phyloP scores from a whole-genome alignment of 2,329 filamentous ascomycete genomes.

The Grosmannia clavigera region DNA sequence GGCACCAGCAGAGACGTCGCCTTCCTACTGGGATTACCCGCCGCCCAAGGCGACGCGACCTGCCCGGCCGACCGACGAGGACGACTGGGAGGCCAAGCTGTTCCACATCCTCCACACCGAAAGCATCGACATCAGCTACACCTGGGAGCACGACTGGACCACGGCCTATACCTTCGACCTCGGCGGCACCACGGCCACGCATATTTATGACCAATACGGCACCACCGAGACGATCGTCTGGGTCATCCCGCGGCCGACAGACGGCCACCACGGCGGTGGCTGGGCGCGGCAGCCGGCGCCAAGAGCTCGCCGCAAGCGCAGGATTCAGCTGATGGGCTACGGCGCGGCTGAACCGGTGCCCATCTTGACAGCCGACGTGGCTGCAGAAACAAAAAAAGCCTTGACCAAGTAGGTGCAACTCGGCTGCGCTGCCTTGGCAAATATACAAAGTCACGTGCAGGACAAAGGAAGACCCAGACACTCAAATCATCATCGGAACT shows the following conservation, averaged over 20 bases:
- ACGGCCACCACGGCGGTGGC: not conserved
- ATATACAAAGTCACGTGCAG: not conserved
- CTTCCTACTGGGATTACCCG: not conserved
- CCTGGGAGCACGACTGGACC: too few species aligned
- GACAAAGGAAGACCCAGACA: too few species aligned
- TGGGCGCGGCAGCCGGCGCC: not conserved
- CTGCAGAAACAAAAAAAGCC: too few species aligned
- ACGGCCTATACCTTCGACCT: not conserved
- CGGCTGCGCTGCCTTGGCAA: too few species aligned
- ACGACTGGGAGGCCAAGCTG: not conserved
- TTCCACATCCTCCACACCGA: too few species aligned
- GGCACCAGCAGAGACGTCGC: not conserved
- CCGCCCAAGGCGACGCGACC: not conserved
- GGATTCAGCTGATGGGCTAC: not conserved
- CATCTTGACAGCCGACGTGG: too few species aligned
- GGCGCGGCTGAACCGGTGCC: too few species aligned
- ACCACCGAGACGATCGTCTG: not conserved
- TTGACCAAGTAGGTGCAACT: too few species aligned
- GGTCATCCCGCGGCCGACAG: not conserved
- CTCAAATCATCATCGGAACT: too few species aligned
- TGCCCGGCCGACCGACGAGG: not conserved
- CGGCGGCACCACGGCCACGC: not conserved
- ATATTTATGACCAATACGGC: not conserved
- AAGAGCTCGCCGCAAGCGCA: not conserved
- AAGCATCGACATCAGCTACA: not conserved